Evolutionary conservation across 1,284 basidiomycete species (phyloP).

Genomic region (Heimioporus retisporus): DNA sequence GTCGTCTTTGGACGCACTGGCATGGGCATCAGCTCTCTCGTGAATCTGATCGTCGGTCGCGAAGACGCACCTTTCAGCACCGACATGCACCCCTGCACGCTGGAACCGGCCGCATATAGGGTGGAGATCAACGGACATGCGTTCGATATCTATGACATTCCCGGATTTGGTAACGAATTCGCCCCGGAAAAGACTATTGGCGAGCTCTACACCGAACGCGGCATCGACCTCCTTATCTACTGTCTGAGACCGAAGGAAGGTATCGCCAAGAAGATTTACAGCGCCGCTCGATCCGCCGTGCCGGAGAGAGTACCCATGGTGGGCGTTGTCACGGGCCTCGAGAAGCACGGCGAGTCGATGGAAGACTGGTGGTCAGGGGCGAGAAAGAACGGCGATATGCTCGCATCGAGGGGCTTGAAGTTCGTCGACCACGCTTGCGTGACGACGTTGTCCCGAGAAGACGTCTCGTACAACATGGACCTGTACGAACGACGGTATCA

Average conservation of each 20-base stretch:
- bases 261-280: constrained; percentile 39
- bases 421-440: constrained; percentile 44
- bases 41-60: constrained; percentile 41
- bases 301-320: constrained; percentile 45
- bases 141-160: constrained; percentile 43
- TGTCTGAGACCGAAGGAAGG: constrained; percentile 41
- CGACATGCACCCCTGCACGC: constrained; percentile 41
- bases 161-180: constrained; percentile 35
- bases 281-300: constrained; percentile 34
- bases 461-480: constrained; percentile 45
- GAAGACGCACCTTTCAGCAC: constrained; percentile 45
- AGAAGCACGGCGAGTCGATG: constrained; percentile 40
- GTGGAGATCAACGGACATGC: constrained; percentile 42
- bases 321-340: constrained; percentile 42
- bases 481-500: constrained; percentile 43
- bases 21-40: constrained; percentile 42
- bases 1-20: constrained; percentile 45
- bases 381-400: constrained; percentile 39
- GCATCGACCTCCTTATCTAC: constrained; percentile 42
- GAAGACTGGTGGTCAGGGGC: constrained; percentile 43
- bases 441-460: constrained; percentile 43
- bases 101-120: constrained; percentile 34
- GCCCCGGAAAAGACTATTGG: constrained; percentile 35
- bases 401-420: constrained; percentile 35
- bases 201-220: constrained; percentile 40